Evolutionary conservation across 1,139 yeast species (phyloP).

Genomic region (Hyphopichia pseudoburtonii): DNA sequence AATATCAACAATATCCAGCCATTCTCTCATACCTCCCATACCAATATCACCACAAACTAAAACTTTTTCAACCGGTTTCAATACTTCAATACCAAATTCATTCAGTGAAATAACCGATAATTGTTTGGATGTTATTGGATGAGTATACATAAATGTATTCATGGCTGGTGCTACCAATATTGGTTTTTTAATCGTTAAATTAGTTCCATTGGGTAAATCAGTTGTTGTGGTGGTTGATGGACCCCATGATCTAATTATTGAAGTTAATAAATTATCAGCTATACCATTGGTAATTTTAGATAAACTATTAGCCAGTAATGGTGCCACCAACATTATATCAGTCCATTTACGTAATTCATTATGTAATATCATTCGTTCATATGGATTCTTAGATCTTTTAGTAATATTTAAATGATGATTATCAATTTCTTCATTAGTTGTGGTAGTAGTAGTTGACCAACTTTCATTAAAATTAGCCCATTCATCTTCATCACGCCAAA

Average conservation of each 20-base stretch:
- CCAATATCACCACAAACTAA: slow-evolving; percentile 96
- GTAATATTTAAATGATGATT: slow-evolving; percentile 7
- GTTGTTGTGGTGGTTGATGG: slow-evolving; percentile 38
- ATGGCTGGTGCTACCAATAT: slow-evolving; percentile 93
- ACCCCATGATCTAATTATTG: slow-evolving; percentile 89
- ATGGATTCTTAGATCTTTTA: slow-evolving; percentile 39
- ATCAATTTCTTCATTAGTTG: slow-evolving; percentile 6
- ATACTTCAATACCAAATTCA: slow-evolving; percentile 64
- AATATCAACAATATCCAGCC: slow-evolving; percentile 84
- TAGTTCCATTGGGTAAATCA: background rate
- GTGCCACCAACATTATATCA: slow-evolving; percentile 86
- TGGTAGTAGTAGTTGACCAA: slow-evolving; percentile 13
- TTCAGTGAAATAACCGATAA: slow-evolving; percentile 50
- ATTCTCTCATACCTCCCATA: slow-evolving; percentile 91
- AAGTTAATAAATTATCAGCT: slow-evolving; percentile 83
- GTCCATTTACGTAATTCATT: slow-evolving; percentile 95
- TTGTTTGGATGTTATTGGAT: slow-evolving; percentile 88
- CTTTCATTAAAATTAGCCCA: slow-evolving; percentile 63
- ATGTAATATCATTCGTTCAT: slow-evolving; percentile 61
- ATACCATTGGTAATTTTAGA: slow-evolving; percentile 91
- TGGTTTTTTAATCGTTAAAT: slow-evolving; percentile 52
- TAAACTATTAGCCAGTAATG: slow-evolving; percentile 88
- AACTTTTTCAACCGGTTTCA: slow-evolving; percentile 92
- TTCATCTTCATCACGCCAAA: slow-evolving; percentile 94
- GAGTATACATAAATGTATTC: slow-evolving; percentile 96